These are phyloP conservation scores for Boletus holoroseus DNA, from an alignment of 1,284 basidiomycete species.

Conservation along the genomic window DNA sequence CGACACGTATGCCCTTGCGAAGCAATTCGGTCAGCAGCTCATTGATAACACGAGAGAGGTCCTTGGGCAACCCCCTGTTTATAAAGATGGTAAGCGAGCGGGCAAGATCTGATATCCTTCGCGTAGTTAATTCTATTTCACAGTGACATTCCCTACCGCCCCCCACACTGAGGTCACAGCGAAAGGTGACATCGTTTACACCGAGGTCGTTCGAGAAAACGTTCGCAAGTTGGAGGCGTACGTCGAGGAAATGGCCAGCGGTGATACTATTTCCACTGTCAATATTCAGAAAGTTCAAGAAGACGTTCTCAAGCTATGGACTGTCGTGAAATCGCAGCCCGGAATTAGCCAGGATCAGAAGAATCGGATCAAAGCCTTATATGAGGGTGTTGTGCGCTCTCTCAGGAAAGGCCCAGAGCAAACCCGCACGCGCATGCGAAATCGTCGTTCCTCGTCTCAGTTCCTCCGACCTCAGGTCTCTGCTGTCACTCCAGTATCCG, in stretches of 20 bases:
- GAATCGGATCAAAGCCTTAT: conserved; percentile 93
- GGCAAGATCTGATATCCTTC: neutral
- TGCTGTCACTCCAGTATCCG: conserved; percentile 71
- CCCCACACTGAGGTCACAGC: conserved; percentile 90
- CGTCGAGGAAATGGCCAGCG: conserved; percentile 97
- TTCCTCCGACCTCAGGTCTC: conserved; percentile 89
- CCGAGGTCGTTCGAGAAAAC: conserved; percentile 90
- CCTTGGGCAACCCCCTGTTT: conserved; percentile 76
- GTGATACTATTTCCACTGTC: conserved; percentile 78
- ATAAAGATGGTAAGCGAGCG: conserved; percentile 79
- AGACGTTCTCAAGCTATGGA: conserved; percentile 95
- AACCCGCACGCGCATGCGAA: conserved; percentile 52
- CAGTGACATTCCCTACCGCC: conserved; percentile 97
- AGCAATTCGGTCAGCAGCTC: conserved; percentile 94
- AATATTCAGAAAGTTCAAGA: conserved; percentile 97
- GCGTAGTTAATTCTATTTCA: neutral
- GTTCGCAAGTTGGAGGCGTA: conserved; percentile 98
- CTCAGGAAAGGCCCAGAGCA: conserved; percentile 63
- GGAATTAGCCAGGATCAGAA: conserved; percentile 97
- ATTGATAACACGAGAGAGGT: conserved; percentile 92
- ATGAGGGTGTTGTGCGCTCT: conserved; percentile 90
- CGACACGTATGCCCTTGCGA: conserved; percentile 88
- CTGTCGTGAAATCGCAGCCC: conserved; percentile 93
- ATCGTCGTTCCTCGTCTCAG: conserved; percentile 84
- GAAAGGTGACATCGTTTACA: conserved; percentile 93